A percentile compares a stretch with the other conserved stretches of the same genome.
phyloP scores from a whole-genome alignment of 306 rosid genomes.

The Amphicarpaea edgeworthii region DNA sequence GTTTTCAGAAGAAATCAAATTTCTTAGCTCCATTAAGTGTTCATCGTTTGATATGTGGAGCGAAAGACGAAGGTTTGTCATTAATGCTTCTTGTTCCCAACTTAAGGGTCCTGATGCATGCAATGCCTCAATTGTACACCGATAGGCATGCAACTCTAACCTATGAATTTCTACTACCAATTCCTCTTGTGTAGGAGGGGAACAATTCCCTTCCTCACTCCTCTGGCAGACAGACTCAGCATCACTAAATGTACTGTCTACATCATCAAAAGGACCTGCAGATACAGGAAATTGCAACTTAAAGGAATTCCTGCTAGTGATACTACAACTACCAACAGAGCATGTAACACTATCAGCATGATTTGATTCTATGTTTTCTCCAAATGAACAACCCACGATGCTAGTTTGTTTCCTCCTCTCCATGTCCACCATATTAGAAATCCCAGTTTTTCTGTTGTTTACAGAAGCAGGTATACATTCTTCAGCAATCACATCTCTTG shows the following conservation, averaged over 20 bases:
- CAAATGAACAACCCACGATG: conserved; percentile 55
- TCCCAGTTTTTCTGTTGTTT: conserved; percentile 51
- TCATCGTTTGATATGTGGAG: conserved; percentile 97
- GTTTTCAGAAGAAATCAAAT: conserved; percentile 77
- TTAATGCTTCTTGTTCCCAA: conserved; percentile 95
- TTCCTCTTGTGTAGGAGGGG: conserved; percentile 59
- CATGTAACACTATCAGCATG: conserved; percentile 61
- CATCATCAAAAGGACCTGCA: conserved; percentile 64
- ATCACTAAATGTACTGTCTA: conserved; percentile 60
- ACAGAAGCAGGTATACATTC: conserved; percentile 53
- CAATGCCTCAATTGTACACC: conserved; percentile 91
- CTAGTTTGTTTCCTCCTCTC: conserved; percentile 62
- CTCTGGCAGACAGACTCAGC: conserved; percentile 69
- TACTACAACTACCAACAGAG: conserved; percentile 96
- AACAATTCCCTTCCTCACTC: conserved; percentile 60
- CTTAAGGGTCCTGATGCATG: conserved; percentile 96
- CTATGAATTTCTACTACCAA: conserved; percentile 83
- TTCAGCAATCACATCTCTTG: conserved; percentile 57
- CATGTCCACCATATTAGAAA: conserved; percentile 51
- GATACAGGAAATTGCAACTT: conserved; percentile 56
- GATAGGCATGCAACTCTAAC: conserved; percentile 98
- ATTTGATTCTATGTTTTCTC: conserved; percentile 58
- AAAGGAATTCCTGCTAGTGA: conserved; percentile 55
- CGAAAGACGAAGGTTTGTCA: conserved; percentile 93
- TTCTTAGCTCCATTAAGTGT: conserved; percentile 88